Conservation (phyloP, 257 asterid species). For the Gynochthodes officinalis region DNA sequence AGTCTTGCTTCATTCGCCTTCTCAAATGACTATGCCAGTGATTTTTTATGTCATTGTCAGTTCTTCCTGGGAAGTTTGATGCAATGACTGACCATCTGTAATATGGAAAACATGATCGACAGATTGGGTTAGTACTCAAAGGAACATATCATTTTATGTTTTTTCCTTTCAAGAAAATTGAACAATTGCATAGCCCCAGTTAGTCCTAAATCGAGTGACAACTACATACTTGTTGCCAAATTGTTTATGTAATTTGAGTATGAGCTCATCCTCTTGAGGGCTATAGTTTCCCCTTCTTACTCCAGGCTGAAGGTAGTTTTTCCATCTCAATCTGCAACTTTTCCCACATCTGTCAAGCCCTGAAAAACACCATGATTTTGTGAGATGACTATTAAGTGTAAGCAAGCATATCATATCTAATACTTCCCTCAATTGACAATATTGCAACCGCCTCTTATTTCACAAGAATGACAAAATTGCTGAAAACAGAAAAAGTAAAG, state of each 20-base stretch:
- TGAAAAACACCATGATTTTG: background rate
- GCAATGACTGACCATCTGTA: constrained; percentile 51
- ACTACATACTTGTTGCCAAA: constrained; percentile 43
- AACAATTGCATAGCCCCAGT: background rate
- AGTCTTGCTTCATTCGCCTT: constrained; percentile 17
- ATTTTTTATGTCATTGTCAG: constrained; percentile 46
- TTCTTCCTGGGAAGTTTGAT: constrained; percentile 34
- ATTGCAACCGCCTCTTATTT: too few relatives aligned
- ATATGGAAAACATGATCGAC: background rate
- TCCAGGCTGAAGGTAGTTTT: constrained; percentile 42
- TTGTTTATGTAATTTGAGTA: constrained; percentile 31
- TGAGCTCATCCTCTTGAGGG: constrained; percentile 34
- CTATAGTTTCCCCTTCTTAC: constrained; percentile 32
- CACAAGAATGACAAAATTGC: too few relatives aligned
- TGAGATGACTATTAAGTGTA: background rate
- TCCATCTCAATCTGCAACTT: constrained; percentile 49
- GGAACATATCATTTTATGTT: background rate
- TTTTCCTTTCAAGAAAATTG: background rate
- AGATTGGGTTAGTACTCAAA: too few relatives aligned
- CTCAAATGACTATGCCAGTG: constrained; percentile 41
- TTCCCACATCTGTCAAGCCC: constrained; percentile 53
- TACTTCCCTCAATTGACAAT: too few relatives aligned
- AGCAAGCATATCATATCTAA: too few relatives aligned
- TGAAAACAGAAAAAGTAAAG: too few relatives aligned
- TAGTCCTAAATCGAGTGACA: background rate